Base-by-base conservation (phyloP, 768 basidiomycete genomes). In the Tylopilus sp. region DNA sequence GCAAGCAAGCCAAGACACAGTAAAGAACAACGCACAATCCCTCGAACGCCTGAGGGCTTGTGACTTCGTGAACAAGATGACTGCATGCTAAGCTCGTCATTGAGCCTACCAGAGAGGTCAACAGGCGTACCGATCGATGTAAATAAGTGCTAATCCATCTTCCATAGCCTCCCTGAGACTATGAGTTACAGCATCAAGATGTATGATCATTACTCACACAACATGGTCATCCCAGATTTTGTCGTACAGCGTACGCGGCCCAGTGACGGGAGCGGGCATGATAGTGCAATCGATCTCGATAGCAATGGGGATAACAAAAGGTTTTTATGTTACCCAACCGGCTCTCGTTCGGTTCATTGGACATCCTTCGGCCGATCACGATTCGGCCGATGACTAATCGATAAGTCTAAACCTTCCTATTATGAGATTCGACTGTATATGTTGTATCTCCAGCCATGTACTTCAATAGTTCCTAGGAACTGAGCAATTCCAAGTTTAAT, bases 211-310 rank as follows among this genome's bases (percentile, higher is more conserved):
- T 26, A 57, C 89, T 55, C 62, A 92, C 83, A 98, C 88, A 64
- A 95, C 82, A 73, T 98, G 95, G 68, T 98, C 93, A 58, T 97
- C 92, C 85, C 91, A 97, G 57, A 98, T 92, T 75, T 98, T 98
- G 73, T 98, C 95, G 71, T 98, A 97, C 26, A 98, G 77, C 31
- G 95, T 98, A 55, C 92, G 85, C 10, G 92, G 91, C 20, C 76
- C 71, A 48, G 74, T 58, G 17, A 77, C 69, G n/a, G 81, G 70
- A 28, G 72, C 76, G 40, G 83, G 80, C 84, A 85, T 85, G 28
- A n/a, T 40, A 42, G 17, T 57, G 25, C 15, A 38, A 21, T 30
- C 23, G 44, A 26, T 23, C 21, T 43, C 30, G 48, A 40, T 48
- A 42, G 38, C 20, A 49, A 48, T 57, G 52, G 36, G 30, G 38